Evolutionary conservation across 2,329 filamentous ascomycete genomes (phyloP).

Genomic region (Colletotrichum falcatum): DNA sequence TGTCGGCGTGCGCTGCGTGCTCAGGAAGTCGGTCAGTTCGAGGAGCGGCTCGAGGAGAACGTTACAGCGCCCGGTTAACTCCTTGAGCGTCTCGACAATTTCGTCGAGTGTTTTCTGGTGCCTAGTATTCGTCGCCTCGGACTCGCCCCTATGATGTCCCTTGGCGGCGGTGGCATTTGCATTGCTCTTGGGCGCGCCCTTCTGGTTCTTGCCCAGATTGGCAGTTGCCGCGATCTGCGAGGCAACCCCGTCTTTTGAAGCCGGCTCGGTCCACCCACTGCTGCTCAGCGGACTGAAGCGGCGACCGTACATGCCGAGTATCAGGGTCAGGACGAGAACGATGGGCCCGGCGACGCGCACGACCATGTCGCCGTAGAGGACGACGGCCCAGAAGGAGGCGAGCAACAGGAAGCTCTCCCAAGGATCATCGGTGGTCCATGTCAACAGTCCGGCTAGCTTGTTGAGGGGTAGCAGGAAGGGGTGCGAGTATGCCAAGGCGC

Average conservation of each 20-base stretch:
- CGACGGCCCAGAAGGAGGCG: conserved; percentile 84
- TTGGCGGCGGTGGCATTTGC: conserved; percentile 44
- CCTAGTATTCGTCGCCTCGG: conserved; percentile 74
- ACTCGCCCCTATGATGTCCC: conserved; percentile 59
- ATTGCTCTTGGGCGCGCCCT: conserved; percentile 40
- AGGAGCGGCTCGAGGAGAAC: conserved; percentile 90
- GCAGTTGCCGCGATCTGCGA: conserved; percentile 33
- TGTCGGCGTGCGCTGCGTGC: conserved; percentile 89
- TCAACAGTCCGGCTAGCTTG: conserved; percentile 84
- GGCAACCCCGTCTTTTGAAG: conserved; percentile 45
- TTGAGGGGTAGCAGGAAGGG: conserved; percentile 93
- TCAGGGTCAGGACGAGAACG: conserved; percentile 81
- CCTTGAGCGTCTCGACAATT: conserved; percentile 92
- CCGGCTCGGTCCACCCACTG: conserved; percentile 75
- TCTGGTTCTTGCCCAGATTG: conserved; percentile 27
- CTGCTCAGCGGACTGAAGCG: conserved; percentile 92
- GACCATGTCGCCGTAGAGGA: conserved; percentile 88
- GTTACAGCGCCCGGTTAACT: conserved; percentile 92
- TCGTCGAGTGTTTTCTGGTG: conserved; percentile 97
- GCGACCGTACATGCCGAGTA: conserved; percentile 91
- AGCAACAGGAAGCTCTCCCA: conserved; percentile 98
- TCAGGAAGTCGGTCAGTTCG: conserved; percentile 91
- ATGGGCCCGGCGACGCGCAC: conserved; percentile 86
- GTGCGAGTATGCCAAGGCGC: conserved; percentile 94
- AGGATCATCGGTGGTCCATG: conserved; percentile 92